phyloP scores from a whole-genome alignment of 129 eudicot species.

The Arctium minus region DNA sequence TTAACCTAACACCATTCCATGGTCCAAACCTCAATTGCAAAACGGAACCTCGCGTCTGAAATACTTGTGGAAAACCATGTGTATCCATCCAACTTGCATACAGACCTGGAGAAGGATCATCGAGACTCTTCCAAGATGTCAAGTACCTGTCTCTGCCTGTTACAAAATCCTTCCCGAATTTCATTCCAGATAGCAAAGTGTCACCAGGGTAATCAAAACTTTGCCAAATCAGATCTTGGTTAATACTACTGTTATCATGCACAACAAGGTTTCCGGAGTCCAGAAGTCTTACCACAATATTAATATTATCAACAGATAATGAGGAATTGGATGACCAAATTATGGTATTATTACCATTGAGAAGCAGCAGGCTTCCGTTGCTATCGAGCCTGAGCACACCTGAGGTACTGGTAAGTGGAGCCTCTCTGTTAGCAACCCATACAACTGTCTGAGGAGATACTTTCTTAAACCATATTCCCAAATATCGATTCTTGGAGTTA shows the following conservation, averaged over 20 bases:
- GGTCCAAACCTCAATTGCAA: background rate
- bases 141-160: background rate
- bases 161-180: too few relatives aligned
- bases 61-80: constrained; percentile 29
- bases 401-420: too few relatives aligned
- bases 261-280: constrained; percentile 23
- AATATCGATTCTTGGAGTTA: too few relatives aligned
- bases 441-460: too few relatives aligned
- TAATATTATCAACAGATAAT: background rate
- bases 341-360: background rate
- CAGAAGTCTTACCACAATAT: constrained; percentile 5
- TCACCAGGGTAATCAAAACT: too few relatives aligned
- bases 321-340: constrained; percentile 2
- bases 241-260: background rate
- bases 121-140: constrained; percentile 14
- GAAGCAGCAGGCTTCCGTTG: too few relatives aligned
- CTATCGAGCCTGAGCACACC: too few relatives aligned
- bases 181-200: too few relatives aligned
- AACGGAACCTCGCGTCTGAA: background rate
- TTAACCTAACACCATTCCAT: constrained; percentile 20
- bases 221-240: background rate
- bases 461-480: too few relatives aligned
- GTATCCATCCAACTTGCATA: constrained; percentile 13
- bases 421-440: too few relatives aligned
- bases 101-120: constrained; percentile 30